A percentile compares a stretch with the other conserved stretches of the same genome.
These are phyloP conservation scores for Rhynchospora pubera DNA, from an alignment of 176 grass and related monocot species.

Conservation along the genomic window DNA sequence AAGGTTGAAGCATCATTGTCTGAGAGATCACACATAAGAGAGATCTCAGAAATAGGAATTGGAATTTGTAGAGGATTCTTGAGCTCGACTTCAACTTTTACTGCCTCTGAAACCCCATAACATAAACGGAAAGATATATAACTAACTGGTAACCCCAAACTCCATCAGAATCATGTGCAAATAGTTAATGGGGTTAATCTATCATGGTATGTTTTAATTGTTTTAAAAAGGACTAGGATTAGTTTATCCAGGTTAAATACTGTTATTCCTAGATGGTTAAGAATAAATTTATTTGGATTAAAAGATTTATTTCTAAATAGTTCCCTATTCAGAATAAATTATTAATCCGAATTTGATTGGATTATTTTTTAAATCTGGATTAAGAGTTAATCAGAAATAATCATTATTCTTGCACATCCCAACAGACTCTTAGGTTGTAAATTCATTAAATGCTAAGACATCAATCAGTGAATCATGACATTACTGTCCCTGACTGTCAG, in stretches of 20 bases:
- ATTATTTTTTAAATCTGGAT: no score
- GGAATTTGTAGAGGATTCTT: slow-evolving; percentile 94
- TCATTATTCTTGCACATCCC: no score
- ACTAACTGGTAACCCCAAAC: background rate
- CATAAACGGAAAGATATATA: slow-evolving; percentile 8
- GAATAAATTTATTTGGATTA: no score
- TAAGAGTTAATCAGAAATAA: no score
- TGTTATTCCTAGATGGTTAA: no score
- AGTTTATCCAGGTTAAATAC: no score
- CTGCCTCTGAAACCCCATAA: slow-evolving; percentile 69
- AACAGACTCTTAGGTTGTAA: background rate
- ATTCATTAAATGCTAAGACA: background rate
- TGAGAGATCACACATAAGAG: slow-evolving; percentile 79
- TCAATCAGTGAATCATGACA: background rate
- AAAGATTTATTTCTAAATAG: no score
- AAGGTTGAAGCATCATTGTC: slow-evolving; percentile 41
- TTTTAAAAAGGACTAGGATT: no score
- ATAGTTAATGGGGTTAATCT: background rate
- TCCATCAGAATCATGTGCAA: background rate
- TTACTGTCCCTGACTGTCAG: background rate
- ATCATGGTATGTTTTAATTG: background rate
- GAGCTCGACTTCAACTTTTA: slow-evolving; percentile 76
- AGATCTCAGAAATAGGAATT: slow-evolving; percentile 67
- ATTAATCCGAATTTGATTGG: no score
- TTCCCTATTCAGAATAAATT: no score